Evolutionary conservation across 345 rosid genomes (phyloP).

Genomic region (Moricandia moricandioides): DNA sequence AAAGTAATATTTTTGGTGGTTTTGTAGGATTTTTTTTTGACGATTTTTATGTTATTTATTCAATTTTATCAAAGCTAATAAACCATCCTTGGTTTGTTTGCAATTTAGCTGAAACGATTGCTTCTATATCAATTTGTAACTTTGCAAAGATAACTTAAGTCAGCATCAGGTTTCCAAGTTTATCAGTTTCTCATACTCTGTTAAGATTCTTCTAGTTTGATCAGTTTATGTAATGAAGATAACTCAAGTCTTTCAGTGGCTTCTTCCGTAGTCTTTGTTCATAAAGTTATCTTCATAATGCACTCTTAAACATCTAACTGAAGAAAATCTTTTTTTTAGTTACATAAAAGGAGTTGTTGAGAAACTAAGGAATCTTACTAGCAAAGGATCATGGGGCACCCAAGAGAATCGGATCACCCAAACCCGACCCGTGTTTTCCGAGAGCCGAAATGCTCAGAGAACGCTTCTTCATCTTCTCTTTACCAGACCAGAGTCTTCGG

Average conservation of each 20-base stretch:
- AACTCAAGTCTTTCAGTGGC: background rate
- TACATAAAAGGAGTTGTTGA: background rate
- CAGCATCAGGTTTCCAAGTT: background rate
- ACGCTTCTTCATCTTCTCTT: slow-evolving; percentile 53
- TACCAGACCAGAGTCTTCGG: slow-evolving; percentile 36
- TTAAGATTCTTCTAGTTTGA: background rate
- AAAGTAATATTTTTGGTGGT: too few species aligned
- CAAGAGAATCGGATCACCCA: slow-evolving; percentile 55
- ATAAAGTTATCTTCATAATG: slow-evolving; percentile 5
- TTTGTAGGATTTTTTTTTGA: too few species aligned
- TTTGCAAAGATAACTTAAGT: slow-evolving; percentile 39
- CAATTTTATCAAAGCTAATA: too few species aligned
- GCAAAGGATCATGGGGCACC: slow-evolving; percentile 42
- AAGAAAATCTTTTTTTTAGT: background rate
- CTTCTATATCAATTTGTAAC: slow-evolving; percentile 71
- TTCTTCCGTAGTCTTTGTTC: background rate
- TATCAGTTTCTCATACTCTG: background rate
- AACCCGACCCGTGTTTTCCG: slow-evolving; percentile 47
- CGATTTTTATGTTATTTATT: too few species aligned
- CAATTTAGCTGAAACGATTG: slow-evolving; percentile 47
- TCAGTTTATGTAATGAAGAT: background rate
- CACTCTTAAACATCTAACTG: background rate
- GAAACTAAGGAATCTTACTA: background rate
- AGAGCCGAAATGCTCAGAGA: slow-evolving; percentile 82
- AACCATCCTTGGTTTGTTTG: background rate